Conservation (phyloP, 345 rosid genomes). For the Nephelium lappaceum region DNA sequence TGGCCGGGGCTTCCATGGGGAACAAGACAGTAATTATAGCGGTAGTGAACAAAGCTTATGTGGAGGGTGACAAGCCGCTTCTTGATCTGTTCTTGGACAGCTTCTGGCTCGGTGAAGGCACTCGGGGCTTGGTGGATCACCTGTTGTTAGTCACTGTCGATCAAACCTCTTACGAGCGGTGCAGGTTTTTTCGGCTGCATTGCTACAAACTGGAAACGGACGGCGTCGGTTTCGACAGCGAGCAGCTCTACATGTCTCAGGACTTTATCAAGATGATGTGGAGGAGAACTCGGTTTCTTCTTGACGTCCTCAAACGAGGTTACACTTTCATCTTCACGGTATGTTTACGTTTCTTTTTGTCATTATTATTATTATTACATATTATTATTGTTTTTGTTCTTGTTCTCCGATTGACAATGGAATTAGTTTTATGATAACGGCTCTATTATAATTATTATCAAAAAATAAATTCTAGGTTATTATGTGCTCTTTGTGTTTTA, state of each 20-base stretch:
- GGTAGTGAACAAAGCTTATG: conserved; percentile 43
- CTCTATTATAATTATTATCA: too few relatives aligned
- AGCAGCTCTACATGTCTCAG: conserved; percentile 34
- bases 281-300: conserved; percentile 35
- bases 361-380: too few relatives aligned
- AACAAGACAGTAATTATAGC: conserved; percentile 42
- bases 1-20: conserved; percentile 3
- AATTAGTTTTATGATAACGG: too few relatives aligned
- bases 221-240: conserved; percentile 22
- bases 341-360: background rate
- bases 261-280: conserved; percentile 43
- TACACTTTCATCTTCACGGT: conserved; percentile 39
- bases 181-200: conserved; percentile 39
- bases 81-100: conserved; percentile 39
- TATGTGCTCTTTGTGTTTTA: conserved; percentile 18
- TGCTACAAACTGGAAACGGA: conserved; percentile 34
- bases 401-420: too few relatives aligned
- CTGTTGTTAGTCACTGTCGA: conserved; percentile 38
- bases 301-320: conserved; percentile 35
- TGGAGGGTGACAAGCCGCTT: conserved; percentile 40
- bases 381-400: too few relatives aligned
- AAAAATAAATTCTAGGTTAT: background rate
- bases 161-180: conserved; percentile 36
- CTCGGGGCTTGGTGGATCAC: conserved; percentile 26
- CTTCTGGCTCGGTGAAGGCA: conserved; percentile 44